Evolutionary conservation across 352 stramenopile genomes (phyloP).

Genomic region (Globisporangium viniferum): DNA sequence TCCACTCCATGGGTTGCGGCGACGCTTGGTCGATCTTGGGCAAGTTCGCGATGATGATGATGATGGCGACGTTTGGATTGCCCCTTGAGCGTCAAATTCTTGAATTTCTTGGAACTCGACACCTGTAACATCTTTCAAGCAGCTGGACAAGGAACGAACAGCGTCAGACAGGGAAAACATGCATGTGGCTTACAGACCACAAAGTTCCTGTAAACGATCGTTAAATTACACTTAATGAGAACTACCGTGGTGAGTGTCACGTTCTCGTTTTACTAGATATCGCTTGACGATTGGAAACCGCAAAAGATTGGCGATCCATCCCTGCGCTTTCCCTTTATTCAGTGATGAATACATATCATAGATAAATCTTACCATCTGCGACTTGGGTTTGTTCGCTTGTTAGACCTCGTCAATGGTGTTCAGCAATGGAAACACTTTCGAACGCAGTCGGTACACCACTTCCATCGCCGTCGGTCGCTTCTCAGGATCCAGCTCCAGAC

Average conservation of each 20-base stretch:
- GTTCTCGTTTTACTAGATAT: slow-evolving; percentile 1
- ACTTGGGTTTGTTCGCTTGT: not conserved
- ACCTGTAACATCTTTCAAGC: not conserved
- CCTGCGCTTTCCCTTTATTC: not conserved
- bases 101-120: not conserved
- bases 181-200: slow-evolving; percentile 1
- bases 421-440: slow-evolving; percentile 44
- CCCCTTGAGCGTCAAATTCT: not conserved
- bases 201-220: slow-evolving; percentile 1
- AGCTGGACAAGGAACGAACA: not conserved
- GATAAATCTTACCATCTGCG: slow-evolving; percentile 5
- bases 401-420: not conserved
- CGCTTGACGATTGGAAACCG: not conserved
- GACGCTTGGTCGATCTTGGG: not conserved
- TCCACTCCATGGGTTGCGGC: not conserved
- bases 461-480: slow-evolving; percentile 67
- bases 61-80: not conserved
- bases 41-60: not conserved
- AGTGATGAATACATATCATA: slow-evolving; percentile 13
- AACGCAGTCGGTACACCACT: slow-evolving; percentile 60
- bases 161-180: not conserved
- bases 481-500: slow-evolving; percentile 57
- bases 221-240: slow-evolving; percentile 6
- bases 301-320: not conserved
- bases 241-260: not conserved